phyloP scores from a whole-genome alignment of 148 eudicot species.

The Hydrangea macrophylla region DNA sequence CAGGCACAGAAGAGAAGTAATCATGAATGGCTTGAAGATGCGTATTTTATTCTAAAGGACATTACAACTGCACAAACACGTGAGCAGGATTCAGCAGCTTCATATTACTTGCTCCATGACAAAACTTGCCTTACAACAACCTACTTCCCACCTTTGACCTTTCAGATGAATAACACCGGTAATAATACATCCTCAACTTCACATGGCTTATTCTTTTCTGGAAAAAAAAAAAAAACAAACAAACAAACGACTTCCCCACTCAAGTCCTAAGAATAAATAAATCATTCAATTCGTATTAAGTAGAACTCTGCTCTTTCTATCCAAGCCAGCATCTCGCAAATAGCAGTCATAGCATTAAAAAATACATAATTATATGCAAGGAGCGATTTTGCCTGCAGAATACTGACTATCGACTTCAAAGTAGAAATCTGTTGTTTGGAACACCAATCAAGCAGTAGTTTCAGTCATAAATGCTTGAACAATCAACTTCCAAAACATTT shows the following conservation, averaged over 20 bases:
- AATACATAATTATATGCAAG: not conserved
- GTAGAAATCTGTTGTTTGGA: not conserved
- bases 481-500: not conserved
- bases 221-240: not conserved
- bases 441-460: constrained; percentile 2
- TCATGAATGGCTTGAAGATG: not conserved
- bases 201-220: too few species aligned
- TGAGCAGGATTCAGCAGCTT: not conserved
- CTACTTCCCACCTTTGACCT: not conserved
- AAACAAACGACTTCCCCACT: not conserved
- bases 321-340: not conserved
- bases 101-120: not conserved
- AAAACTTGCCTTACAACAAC: not conserved
- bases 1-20: too few species aligned
- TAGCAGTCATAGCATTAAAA: not conserved
- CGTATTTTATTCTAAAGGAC: not conserved
- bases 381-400: not conserved
- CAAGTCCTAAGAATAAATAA: not conserved
- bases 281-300: too few species aligned
- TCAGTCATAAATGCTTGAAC: not conserved
- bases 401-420: not conserved
- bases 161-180: not conserved
- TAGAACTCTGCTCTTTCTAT: not conserved
- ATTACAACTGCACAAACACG: not conserved
- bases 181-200: not conserved